Evolutionary conservation across 1,284 basidiomycete genomes (phyloP).

Genomic region (Coniferiporia sulphurascens): DNA sequence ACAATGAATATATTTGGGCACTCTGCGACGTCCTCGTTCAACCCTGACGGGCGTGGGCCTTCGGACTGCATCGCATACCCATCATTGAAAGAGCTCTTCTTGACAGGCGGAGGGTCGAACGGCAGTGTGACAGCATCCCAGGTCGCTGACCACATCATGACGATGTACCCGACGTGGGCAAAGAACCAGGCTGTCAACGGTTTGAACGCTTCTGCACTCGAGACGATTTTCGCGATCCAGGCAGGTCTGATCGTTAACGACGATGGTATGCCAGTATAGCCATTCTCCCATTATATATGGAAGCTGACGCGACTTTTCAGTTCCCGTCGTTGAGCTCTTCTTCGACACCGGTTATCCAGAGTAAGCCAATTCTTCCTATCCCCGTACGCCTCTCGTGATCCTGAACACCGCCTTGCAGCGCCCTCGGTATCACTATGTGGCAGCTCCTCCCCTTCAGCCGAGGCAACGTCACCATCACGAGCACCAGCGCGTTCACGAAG

Average conservation of each 20-base stretch:
- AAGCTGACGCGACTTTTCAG: conserved; percentile 24
- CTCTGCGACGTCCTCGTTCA: conserved; percentile 27
- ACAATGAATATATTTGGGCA: conserved; percentile 38
- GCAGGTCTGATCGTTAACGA: conserved; percentile 40
- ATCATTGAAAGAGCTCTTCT: conserved; percentile 42
- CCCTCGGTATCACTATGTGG: conserved; percentile 47
- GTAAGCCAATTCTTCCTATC: not conserved
- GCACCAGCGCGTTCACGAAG: conserved; percentile 39
- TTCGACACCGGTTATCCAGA: conserved; percentile 25
- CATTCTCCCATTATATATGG: not conserved
- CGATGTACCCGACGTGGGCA: conserved; percentile 35
- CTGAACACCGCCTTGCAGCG: conserved; percentile 25
- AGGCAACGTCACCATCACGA: conserved; percentile 44
- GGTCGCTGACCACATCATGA: conserved; percentile 31
- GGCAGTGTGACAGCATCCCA: conserved; percentile 5
- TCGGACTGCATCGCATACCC: conserved; percentile 42
- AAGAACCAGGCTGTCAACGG: conserved; percentile 35
- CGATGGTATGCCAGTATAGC: conserved; percentile 30
- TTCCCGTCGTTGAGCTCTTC: conserved; percentile 39
- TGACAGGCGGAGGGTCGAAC: conserved; percentile 26
- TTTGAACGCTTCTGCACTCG: conserved; percentile 34
- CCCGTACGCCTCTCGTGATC: not conserved
- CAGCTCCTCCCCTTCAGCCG: conserved; percentile 50
- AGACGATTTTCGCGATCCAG: conserved; percentile 39
- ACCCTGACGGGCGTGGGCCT: conserved; percentile 35